Evolutionary conservation across 352 stramenopile genomes (phyloP).

Genomic region (Phytophthora hibernalis): DNA sequence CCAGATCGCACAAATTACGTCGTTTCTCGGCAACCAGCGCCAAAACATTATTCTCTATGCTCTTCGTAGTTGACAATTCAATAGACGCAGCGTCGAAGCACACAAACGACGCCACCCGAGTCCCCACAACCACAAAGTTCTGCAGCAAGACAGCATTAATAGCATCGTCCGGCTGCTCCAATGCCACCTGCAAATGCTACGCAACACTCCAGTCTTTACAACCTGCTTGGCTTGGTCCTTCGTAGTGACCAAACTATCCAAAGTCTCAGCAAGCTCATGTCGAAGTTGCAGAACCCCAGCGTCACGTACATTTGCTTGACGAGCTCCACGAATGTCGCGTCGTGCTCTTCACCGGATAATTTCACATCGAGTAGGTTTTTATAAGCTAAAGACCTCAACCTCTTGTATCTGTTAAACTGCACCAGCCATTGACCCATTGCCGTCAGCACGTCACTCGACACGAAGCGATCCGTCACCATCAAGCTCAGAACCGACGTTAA

Average conservation of each 20-base stretch:
- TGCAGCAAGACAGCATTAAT: slow-evolving; percentile 15
- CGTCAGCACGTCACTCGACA: slow-evolving; percentile 38
- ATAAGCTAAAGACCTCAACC: background rate
- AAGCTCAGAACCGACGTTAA: slow-evolving; percentile 32
- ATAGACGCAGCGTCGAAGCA: slow-evolving; percentile 23
- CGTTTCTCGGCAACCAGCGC: slow-evolving; percentile 1
- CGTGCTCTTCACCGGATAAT: slow-evolving; percentile 15
- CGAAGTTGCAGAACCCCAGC: slow-evolving; percentile 35
- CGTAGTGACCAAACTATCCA: slow-evolving; percentile 38
- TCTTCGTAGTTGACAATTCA: background rate
- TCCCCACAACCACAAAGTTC: slow-evolving; percentile 28
- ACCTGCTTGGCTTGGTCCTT: slow-evolving; percentile 64
- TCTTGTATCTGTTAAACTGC: slow-evolving; percentile 17
- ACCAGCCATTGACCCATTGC: slow-evolving; percentile 53
- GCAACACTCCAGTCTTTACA: slow-evolving; percentile 47
- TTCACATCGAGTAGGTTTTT: slow-evolving; percentile 26
- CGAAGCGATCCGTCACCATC: slow-evolving; percentile 44
- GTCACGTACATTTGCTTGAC: slow-evolving; percentile 85
- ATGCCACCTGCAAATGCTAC: slow-evolving; percentile 55
- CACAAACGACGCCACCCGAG: slow-evolving; percentile 35
- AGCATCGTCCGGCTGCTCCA: slow-evolving; percentile 31
- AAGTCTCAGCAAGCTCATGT: slow-evolving; percentile 37
- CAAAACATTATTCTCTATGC: background rate
- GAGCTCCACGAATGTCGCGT: slow-evolving; percentile 46
- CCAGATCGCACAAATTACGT: slow-evolving; percentile 46